Base-by-base conservation (phyloP, 441 rosid species). In the Eruca vesicaria region DNA sequence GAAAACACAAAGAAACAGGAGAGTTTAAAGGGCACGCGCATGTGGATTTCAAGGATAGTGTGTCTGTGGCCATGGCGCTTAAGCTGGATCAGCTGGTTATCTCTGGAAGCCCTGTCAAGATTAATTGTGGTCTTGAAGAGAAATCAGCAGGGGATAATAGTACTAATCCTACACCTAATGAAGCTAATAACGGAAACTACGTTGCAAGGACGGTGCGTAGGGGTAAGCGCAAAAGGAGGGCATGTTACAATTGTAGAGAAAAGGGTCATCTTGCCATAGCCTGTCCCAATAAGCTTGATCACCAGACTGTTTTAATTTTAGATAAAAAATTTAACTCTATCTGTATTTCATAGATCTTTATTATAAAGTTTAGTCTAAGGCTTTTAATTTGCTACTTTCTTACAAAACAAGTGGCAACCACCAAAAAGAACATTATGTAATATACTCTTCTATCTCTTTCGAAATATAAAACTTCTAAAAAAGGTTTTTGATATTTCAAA, bases 11-110 rank as follows among this genome's bases (percentile, higher is more conserved):
- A 82, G 96, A 87, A 80, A 89, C 94, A 10, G 90, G 86, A 70
- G 94, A 89, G 67, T 92, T 92, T 83, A 83, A 80, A 67, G 99
- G 98, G 52, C 92, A 84, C 21, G 97, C 90, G 20, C 98, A 92
- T 71, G 87, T 92, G 36, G 96, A 89, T 80, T 94, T 94, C 76
- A 79, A 87, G 7, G 93, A 90, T 68, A 85, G 84, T 52, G 73
- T 75, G 26, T 90, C 90, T 9, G 71, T 86, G 71, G 72, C 79
- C 1, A 83, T 87, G 87, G 96, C 99, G 41, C 80, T 94, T 16
- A 90, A 89, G 87, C 85, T 92, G 81, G 90, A 94, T 84, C 94
- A 92, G 81, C 86, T 77, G 41, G 74, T 88, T 73, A 68, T 89
- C 14, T 77, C 85, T n/a, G 97, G 92, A 78, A 88, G 98, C 81